phyloP scores from a whole-genome alignment of 768 basidiomycete species.

The Hericium coralloides region DNA sequence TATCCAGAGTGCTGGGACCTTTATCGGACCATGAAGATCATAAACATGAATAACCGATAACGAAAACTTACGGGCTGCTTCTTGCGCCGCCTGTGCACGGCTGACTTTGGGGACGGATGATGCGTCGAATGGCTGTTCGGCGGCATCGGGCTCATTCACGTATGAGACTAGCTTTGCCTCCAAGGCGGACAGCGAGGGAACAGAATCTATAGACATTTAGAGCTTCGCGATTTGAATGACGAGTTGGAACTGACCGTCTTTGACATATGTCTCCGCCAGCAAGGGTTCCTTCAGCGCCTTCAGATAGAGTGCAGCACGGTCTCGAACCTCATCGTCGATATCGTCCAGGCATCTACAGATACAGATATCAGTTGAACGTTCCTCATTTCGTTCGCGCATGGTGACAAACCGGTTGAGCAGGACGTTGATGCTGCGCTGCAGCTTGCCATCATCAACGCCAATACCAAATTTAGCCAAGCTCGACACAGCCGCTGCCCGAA shows the following conservation, averaged over 20 bases:
- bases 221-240: neutral
- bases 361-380: neutral
- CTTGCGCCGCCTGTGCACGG: conserved; percentile 83
- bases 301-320: conserved; percentile 93
- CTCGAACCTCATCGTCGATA: conserved; percentile 97
- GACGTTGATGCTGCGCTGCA: conserved; percentile 83
- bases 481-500: conserved; percentile 91
- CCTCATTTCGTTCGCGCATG: conserved; percentile 1
- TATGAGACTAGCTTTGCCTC: conserved; percentile 92
- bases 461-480: conserved; percentile 96
- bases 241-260: conserved; percentile 58
- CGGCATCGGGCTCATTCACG: conserved; percentile 71
- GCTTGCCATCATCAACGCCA: conserved; percentile 53
- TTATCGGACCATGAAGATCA: neutral
- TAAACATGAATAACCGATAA: neutral
- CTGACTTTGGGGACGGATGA: conserved; percentile 89
- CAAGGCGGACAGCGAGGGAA: conserved; percentile 83
- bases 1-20: conserved; percentile 85
- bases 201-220: conserved; percentile 56
- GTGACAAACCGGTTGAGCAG: conserved; percentile 65
- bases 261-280: conserved; percentile 81
- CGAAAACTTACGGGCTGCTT: conserved; percentile 66
- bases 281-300: conserved; percentile 71
- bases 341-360: conserved; percentile 82
- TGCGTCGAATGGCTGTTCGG: conserved; percentile 71